Evolutionary conservation across 306 rosid species (phyloP).

Genomic region (Benincasa hispida): DNA sequence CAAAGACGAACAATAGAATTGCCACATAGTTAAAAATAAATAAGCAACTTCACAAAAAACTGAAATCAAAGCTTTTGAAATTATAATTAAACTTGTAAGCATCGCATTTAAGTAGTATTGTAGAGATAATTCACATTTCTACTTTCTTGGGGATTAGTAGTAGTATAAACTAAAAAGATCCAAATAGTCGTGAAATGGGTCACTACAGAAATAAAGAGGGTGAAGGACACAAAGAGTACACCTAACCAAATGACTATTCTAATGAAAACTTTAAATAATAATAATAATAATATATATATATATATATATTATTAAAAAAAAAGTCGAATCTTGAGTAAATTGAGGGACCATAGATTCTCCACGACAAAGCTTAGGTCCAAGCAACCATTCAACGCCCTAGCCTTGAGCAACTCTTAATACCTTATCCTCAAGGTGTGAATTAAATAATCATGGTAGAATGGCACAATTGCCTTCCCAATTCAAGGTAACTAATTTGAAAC

Average conservation of each 20-base stretch:
- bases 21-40: background rate
- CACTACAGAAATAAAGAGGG: background rate
- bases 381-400: background rate
- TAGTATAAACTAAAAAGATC: background rate
- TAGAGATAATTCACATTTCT: background rate
- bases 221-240: background rate
- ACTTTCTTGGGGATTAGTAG: background rate
- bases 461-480: background rate
- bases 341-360: background rate
- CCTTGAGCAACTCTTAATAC: background rate
- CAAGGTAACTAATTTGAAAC: background rate
- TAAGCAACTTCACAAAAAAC: background rate
- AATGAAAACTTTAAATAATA: background rate
- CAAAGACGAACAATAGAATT: background rate
- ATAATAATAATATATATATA: no score
- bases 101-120: background rate
- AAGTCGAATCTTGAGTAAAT: background rate
- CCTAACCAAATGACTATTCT: background rate
- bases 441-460: background rate
- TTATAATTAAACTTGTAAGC: background rate
- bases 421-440: background rate
- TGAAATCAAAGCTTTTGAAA: background rate
- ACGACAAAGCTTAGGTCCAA: background rate
- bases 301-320: no score
- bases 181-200: background rate